Evolutionary conservation across 75 land plant genomes (phyloP).

Genomic region (Cryptomeria japonica): DNA sequence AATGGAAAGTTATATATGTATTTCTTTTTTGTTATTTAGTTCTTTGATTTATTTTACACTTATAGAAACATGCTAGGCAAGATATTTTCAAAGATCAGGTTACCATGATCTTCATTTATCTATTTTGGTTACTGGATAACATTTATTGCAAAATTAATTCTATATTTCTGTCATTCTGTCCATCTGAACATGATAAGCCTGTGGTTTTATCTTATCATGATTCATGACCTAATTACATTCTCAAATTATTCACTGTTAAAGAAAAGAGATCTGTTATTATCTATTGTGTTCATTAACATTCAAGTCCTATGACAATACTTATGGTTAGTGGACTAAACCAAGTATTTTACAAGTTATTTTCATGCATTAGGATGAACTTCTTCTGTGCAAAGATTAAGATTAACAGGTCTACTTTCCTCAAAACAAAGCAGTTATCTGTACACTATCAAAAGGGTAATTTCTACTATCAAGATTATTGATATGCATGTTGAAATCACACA

Average conservation of each 20-base stretch:
- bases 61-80: not conserved
- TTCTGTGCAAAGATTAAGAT: not conserved
- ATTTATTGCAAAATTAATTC: not conserved
- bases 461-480: not conserved
- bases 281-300: not conserved
- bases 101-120: not conserved
- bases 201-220: not conserved
- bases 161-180: not conserved
- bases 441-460: not conserved
- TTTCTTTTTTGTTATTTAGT: not conserved
- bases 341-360: not conserved
- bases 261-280: not conserved
- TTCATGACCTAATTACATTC: not conserved
- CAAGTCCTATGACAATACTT: not conserved
- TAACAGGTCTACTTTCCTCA: not conserved
- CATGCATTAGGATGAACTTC: not conserved
- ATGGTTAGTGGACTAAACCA: not conserved
- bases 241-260: not conserved
- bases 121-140: not conserved
- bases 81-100: not conserved
- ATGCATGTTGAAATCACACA: not conserved
- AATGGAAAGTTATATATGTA: not conserved
- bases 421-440: not conserved
- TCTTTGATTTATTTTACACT: not conserved
- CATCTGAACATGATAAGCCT: not conserved